Conservation (phyloP, 805 yeast genomes). For the Starmerella floris region DNA sequence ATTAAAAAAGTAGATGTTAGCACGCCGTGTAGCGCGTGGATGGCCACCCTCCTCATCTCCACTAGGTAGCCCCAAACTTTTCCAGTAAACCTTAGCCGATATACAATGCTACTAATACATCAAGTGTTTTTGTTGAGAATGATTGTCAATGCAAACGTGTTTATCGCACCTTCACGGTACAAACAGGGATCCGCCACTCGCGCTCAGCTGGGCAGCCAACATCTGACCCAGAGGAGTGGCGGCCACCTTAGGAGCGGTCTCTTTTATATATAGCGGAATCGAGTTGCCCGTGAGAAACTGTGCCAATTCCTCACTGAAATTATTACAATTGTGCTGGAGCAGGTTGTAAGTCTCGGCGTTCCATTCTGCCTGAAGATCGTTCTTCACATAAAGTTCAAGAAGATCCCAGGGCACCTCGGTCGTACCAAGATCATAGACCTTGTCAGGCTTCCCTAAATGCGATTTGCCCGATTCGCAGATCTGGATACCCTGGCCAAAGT, state of each 20-base stretch:
- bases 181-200: constrained; percentile 2
- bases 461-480: constrained; percentile 39
- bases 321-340: constrained; percentile 54
- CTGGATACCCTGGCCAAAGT: constrained; percentile 47
- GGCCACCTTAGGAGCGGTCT: constrained; percentile 41
- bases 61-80: too few species aligned
- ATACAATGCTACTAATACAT: too few species aligned
- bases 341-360: constrained; percentile 40
- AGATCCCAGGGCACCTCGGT: constrained; percentile 42
- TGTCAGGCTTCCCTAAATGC: constrained; percentile 46
- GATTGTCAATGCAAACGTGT: too few species aligned
- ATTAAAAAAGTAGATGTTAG: too few species aligned
- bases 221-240: constrained; percentile 40
- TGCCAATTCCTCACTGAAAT: constrained; percentile 44
- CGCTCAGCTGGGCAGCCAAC: constrained; percentile 30
- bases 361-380: constrained; percentile 34
- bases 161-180: too few species aligned
- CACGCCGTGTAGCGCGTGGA: too few species aligned
- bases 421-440: constrained; percentile 40
- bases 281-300: constrained; percentile 45
- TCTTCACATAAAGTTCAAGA: constrained; percentile 40
- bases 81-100: too few species aligned
- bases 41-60: too few species aligned
- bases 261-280: constrained; percentile 41
- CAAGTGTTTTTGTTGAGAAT: too few species aligned